Percentiles rank a stretch among this genome's conserved stretches.
These are phyloP conservation scores for Vigna mungo DNA, from an alignment of 306 rosid species.

Conservation along the genomic window DNA sequence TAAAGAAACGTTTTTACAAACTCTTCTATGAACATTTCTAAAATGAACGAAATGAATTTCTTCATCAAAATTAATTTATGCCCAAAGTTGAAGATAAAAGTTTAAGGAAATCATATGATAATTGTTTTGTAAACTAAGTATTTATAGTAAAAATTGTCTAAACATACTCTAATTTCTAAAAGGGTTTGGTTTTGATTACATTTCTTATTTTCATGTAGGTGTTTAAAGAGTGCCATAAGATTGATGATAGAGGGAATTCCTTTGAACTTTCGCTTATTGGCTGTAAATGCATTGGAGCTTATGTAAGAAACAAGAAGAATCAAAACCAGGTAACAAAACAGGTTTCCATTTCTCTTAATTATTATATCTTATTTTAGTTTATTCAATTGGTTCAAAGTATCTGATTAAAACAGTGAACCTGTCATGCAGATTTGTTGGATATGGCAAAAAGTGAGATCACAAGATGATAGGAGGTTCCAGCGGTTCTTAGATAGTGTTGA, in stretches of 20 bases:
- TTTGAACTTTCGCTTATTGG: slow-evolving; percentile 90
- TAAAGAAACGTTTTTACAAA: too few species aligned
- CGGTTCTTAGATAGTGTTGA: slow-evolving; percentile 68
- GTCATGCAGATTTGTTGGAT: slow-evolving; percentile 85
- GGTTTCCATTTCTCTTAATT: background rate
- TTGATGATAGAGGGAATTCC: slow-evolving; percentile 65
- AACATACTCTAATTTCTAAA: background rate
- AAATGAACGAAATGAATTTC: too few species aligned
- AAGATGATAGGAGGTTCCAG: slow-evolving; percentile 67
- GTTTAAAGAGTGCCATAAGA: slow-evolving; percentile 70
- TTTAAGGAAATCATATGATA: too few species aligned
- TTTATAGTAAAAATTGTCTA: too few species aligned
- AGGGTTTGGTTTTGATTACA: slow-evolving; percentile 12
- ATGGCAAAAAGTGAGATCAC: slow-evolving; percentile 66
- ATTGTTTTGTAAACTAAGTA: too few species aligned
- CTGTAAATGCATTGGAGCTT: slow-evolving; percentile 95
- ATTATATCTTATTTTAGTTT: background rate
- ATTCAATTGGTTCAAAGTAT: slow-evolving; percentile 13
- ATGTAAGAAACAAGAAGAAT: slow-evolving; percentile 88
- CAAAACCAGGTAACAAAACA: slow-evolving; percentile 81
- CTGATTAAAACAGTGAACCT: slow-evolving; percentile 24
- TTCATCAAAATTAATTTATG: too few species aligned
- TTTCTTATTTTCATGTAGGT: slow-evolving; percentile 50
- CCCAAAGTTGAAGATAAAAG: too few species aligned
- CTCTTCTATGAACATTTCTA: too few species aligned